Evolutionary conservation across 2,329 filamentous ascomycete species (phyloP).

Genomic region (Chaetomium sp.): DNA sequence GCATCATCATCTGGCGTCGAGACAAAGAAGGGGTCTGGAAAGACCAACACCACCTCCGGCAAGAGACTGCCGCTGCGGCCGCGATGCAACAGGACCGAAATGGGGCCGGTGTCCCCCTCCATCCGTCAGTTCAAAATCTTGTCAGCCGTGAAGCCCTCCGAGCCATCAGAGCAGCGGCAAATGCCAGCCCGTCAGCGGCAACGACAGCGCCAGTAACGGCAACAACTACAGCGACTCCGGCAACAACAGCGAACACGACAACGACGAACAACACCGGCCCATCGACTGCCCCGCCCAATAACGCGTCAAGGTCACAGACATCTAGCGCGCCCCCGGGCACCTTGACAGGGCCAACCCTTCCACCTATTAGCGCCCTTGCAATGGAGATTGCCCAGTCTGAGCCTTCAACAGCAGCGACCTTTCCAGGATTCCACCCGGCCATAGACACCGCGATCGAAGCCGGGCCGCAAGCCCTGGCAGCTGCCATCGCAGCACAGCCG

Average conservation of each 20-base stretch:
- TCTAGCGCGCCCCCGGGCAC: conserved; percentile 13
- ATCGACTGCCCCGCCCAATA: conserved; percentile 1
- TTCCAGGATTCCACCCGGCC: conserved; percentile 41
- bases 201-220: too few species aligned
- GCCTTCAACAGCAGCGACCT: conserved; percentile 22
- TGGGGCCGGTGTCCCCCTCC: conserved; percentile 14
- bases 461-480: conserved; percentile 42
- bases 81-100: conserved; percentile 31
- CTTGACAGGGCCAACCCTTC: conserved; percentile 5
- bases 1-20: conserved; percentile 89
- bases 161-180: background rate
- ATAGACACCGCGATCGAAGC: conserved; percentile 49
- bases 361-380: conserved; percentile 11
- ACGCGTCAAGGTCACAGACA: conserved; percentile 8
- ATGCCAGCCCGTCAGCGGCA: too few species aligned
- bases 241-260: background rate
- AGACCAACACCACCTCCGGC: conserved; percentile 65
- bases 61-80: conserved; percentile 60
- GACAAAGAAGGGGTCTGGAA: conserved; percentile 82
- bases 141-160: conserved; percentile 1
- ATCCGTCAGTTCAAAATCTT: conserved; percentile 15
- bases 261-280: background rate
- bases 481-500: conserved; percentile 42
- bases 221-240: too few species aligned
- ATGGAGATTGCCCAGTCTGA: conserved; percentile 27